A percentile compares a stretch with the other conserved stretches of the same genome.
phyloP scores from a whole-genome alignment of 176 grass and related monocot species.

The Oryza brachyantha region DNA sequence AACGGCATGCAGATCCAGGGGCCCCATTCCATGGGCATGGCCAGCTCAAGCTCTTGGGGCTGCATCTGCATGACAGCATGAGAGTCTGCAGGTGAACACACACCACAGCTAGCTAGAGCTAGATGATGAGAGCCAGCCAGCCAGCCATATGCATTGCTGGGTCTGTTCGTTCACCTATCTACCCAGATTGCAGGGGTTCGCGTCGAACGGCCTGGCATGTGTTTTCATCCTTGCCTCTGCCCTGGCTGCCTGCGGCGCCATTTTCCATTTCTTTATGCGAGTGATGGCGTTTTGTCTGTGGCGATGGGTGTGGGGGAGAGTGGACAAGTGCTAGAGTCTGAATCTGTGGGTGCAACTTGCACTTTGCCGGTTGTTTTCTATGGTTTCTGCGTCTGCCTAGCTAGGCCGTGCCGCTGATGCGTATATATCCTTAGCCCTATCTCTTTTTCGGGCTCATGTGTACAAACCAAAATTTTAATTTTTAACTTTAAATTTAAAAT shows the following conservation, averaged over 20 bases:
- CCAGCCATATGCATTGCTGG: too few species aligned
- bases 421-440: slow-evolving; percentile 18
- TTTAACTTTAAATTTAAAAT: too few species aligned
- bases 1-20: background rate
- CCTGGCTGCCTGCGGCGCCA: background rate
- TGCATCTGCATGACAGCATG: background rate
- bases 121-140: background rate
- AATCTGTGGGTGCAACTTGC: slow-evolving; percentile 60
- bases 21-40: background rate
- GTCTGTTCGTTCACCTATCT: too few species aligned
- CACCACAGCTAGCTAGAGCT: background rate
- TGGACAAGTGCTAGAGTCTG: slow-evolving; percentile 39
- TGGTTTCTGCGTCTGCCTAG: background rate
- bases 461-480: too few species aligned
- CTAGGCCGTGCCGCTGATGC: background rate
- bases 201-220: slow-evolving; percentile 36
- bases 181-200: background rate
- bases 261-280: slow-evolving; percentile 7
- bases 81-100: slow-evolving; percentile 17
- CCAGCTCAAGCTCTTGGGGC: slow-evolving; percentile 17
- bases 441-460: too few species aligned
- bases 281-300: slow-evolving; percentile 12
- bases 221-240: slow-evolving; percentile 11
- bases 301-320: background rate
- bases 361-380: slow-evolving; percentile 29